A percentile compares a stretch with the other conserved stretches of the same genome.
Evolutionary conservation across 495 filamentous ascomycete species (phyloP).

Genomic region (Hamigera avellanea): DNA sequence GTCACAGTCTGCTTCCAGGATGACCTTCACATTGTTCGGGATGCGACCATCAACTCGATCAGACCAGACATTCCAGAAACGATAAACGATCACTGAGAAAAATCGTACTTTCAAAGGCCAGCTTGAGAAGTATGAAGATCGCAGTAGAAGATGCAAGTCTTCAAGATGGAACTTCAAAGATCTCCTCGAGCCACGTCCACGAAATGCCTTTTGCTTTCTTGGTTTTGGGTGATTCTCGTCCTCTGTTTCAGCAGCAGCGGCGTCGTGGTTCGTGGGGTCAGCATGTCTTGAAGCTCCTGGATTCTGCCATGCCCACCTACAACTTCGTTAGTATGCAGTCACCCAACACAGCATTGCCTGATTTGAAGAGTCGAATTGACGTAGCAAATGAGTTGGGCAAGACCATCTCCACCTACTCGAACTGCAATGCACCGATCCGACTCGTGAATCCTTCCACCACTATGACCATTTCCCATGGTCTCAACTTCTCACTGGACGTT

Average conservation of each 20-base stretch:
- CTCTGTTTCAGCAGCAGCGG: constrained; percentile 8
- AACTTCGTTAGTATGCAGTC: too few relatives aligned
- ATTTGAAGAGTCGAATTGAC: constrained; percentile 1
- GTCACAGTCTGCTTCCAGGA: constrained; percentile 39
- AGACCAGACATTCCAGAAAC: constrained; percentile 53
- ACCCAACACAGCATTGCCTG: too few relatives aligned
- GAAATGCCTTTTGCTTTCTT: constrained; percentile 10
- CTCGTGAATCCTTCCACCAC: constrained; percentile 85
- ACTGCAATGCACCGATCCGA: constrained; percentile 78
- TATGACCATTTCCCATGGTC: constrained; percentile 90
- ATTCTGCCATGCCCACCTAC: constrained; percentile 89
- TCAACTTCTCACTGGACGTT: constrained; percentile 51
- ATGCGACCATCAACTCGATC: constrained; percentile 35
- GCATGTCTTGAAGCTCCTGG: constrained; percentile 66
- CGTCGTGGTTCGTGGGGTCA: constrained; percentile 11
- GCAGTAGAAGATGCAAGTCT: constrained; percentile 68
- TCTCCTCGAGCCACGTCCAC: constrained; percentile 37
- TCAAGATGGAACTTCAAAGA: constrained; percentile 53
- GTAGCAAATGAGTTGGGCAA: too few relatives aligned
- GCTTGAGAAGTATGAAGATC: constrained; percentile 59
- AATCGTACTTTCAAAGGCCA: constrained; percentile 83
- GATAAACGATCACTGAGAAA: constrained; percentile 57
- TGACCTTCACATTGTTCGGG: constrained; percentile 37
- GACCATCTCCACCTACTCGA: constrained; percentile 74
- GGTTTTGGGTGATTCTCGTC: neutral